Evolutionary conservation across 306 rosid genomes (phyloP).

Genomic region (Amphicarpaea edgeworthii): DNA sequence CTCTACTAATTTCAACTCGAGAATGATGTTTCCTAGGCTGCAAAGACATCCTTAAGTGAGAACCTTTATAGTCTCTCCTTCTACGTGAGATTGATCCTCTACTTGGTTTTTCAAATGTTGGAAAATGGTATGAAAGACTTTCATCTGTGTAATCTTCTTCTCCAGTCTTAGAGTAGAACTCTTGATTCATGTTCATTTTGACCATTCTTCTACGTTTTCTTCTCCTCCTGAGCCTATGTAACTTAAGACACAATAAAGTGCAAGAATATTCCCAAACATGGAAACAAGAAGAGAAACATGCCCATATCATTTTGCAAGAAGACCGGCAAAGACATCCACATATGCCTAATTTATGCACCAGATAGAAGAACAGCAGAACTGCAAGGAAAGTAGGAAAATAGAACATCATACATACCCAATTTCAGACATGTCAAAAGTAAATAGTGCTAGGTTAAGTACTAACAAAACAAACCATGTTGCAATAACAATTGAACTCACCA

Average conservation of each 20-base stretch:
- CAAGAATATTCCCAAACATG: conserved; percentile 56
- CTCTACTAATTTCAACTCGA: conserved; percentile 52
- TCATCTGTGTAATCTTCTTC: conserved; percentile 41
- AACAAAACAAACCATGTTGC: conserved; percentile 6
- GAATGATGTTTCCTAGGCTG: conserved; percentile 56
- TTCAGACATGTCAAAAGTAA: conserved; percentile 8
- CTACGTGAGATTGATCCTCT: conserved; percentile 44
- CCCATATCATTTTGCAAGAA: conserved; percentile 58
- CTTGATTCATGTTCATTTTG: conserved; percentile 43
- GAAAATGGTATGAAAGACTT: conserved; percentile 42
- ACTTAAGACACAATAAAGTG: conserved; percentile 60
- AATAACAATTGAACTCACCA: conserved; percentile 48
- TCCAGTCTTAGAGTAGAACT: conserved; percentile 24
- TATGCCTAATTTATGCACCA: conserved; percentile 62
- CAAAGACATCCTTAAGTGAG: conserved; percentile 56
- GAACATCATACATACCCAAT: neutral
- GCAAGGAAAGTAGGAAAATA: conserved; percentile 52
- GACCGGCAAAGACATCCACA: conserved; percentile 55
- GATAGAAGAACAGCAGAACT: conserved; percentile 66
- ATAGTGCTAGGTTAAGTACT: neutral
- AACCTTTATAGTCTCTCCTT: conserved; percentile 54
- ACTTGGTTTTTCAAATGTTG: conserved; percentile 19
- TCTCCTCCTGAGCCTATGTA: conserved; percentile 47
- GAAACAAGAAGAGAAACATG: conserved; percentile 58
- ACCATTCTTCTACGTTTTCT: conserved; percentile 41